Conservation (phyloP, 176 grass and related monocot species). For the Cenchrus fungigraminus region DNA sequence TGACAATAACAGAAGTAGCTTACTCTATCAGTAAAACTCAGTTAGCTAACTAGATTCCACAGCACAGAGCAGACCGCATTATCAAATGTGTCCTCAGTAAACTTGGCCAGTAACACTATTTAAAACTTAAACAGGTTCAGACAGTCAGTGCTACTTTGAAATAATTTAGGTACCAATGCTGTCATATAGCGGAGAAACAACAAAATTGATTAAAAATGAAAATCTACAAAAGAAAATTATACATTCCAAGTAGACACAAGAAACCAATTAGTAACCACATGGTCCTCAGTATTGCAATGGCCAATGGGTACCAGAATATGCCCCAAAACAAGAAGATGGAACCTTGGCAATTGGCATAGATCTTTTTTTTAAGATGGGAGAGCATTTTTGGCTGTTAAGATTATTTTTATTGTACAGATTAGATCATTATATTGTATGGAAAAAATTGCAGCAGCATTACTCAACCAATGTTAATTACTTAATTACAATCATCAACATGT, state of each 20-base stretch:
- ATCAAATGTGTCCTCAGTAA: neutral
- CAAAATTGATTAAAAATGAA: neutral
- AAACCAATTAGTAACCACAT: neutral
- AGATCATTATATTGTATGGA: constrained; percentile 12
- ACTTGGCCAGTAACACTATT: neutral
- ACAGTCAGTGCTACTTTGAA: neutral
- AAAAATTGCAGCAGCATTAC: neutral
- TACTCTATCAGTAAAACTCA: constrained; percentile 1
- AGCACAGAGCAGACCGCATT: neutral
- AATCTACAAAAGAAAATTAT: neutral
- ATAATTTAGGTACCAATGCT: neutral
- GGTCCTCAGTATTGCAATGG: neutral
- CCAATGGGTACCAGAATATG: neutral
- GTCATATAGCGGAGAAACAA: neutral
- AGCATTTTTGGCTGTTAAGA: constrained; percentile 8
- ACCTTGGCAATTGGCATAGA: neutral
- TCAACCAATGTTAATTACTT: constrained; percentile 10
- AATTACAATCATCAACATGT: neutral
- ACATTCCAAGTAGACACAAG: neutral
- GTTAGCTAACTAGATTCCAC: neutral
- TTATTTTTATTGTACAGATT: constrained; percentile 17
- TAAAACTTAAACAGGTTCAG: neutral
- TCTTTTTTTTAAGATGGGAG: neutral
- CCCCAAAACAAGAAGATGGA: neutral
- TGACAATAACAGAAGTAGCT: neutral